A percentile compares a stretch with the other conserved stretches of the same genome.
Conservation (phyloP, 768 basidiomycete genomes). For the Mycena crocata region DNA sequence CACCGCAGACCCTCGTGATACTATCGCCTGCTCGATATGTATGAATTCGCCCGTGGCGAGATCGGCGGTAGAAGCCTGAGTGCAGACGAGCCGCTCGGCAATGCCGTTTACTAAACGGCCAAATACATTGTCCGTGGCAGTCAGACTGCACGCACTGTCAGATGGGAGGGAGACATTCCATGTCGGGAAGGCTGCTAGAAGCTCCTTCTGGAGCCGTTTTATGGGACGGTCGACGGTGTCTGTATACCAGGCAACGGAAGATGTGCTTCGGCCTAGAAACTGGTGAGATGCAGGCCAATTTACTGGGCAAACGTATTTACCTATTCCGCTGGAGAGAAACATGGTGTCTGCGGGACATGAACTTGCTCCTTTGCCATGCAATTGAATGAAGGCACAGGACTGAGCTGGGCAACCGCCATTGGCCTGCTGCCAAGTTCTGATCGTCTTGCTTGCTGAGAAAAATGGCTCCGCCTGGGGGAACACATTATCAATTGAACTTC, state of each 20-base stretch:
- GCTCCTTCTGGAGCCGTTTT: slow-evolving; percentile 47
- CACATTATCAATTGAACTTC: background rate
- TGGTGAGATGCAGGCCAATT: background rate
- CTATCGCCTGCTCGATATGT: slow-evolving; percentile 55
- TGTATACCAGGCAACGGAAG: slow-evolving; percentile 53
- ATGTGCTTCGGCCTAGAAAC: slow-evolving; percentile 32
- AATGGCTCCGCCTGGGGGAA: slow-evolving; percentile 56
- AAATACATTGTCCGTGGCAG: slow-evolving; percentile 58
- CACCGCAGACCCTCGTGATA: slow-evolving; percentile 6
- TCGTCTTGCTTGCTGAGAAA: slow-evolving; percentile 51
- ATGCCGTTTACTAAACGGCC: slow-evolving; percentile 58
- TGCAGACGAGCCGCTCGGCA: slow-evolving; percentile 44
- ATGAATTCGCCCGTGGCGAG: slow-evolving; percentile 52
- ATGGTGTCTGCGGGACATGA: slow-evolving; percentile 54
- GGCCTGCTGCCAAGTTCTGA: slow-evolving; percentile 53
- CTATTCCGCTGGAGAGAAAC: slow-evolving; percentile 60
- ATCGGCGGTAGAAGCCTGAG: slow-evolving; percentile 36
- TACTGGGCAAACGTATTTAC: slow-evolving; percentile 38
- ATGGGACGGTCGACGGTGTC: slow-evolving; percentile 46
- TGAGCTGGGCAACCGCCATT: slow-evolving; percentile 51
- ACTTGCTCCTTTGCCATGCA: slow-evolving; percentile 57
- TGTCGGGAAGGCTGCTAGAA: slow-evolving; percentile 45
- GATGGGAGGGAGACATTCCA: slow-evolving; percentile 56
- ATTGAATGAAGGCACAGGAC: slow-evolving; percentile 58
- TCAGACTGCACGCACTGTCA: slow-evolving; percentile 53